Evolutionary conservation across 768 basidiomycete species (phyloP).

Genomic region (Hemileccinum rubropunctum): DNA sequence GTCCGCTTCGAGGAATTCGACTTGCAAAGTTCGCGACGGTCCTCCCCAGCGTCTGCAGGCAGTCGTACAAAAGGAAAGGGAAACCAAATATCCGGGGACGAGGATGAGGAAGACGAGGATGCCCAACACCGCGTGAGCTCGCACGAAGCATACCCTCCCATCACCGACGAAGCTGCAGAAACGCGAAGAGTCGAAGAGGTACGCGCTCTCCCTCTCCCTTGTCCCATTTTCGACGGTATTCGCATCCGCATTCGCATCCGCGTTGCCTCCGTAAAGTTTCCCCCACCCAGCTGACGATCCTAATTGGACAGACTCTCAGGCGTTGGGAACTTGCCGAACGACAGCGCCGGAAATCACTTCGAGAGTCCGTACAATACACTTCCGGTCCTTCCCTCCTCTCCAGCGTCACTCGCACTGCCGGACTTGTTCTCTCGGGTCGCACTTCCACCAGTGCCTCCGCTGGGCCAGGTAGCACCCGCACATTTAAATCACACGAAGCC

Average conservation of each 20-base stretch:
- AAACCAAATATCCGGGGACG: constrained; percentile 26
- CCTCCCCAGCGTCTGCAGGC: constrained; percentile 7
- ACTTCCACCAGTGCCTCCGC: constrained; percentile 29
- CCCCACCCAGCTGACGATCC: constrained; percentile 1
- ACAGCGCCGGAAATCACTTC: constrained; percentile 67
- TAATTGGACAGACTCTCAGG: constrained; percentile 57
- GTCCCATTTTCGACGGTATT: not conserved
- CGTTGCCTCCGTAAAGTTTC: not conserved
- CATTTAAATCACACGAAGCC: constrained; percentile 50
- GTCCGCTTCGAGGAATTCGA: constrained; percentile 26
- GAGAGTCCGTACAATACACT: constrained; percentile 45
- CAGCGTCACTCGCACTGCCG: constrained; percentile 58
- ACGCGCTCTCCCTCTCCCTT: constrained; percentile 14
- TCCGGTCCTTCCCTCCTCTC: constrained; percentile 47
- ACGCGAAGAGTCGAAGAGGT: constrained; percentile 74
- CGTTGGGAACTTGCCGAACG: constrained; percentile 79
- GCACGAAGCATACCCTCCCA: constrained; percentile 57
- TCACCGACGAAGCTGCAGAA: constrained; percentile 62
- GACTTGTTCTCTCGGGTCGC: constrained; percentile 51
- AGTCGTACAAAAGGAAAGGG: constrained; percentile 28
- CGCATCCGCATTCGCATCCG: not conserved
- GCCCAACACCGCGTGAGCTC: constrained; percentile 14
- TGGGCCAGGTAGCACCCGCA: constrained; percentile 34
- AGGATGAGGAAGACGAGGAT: constrained; percentile 27
- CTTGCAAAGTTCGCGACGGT: constrained; percentile 20